Base-by-base conservation (phyloP, 768 basidiomycete species). In the Jaapia argillacea region DNA sequence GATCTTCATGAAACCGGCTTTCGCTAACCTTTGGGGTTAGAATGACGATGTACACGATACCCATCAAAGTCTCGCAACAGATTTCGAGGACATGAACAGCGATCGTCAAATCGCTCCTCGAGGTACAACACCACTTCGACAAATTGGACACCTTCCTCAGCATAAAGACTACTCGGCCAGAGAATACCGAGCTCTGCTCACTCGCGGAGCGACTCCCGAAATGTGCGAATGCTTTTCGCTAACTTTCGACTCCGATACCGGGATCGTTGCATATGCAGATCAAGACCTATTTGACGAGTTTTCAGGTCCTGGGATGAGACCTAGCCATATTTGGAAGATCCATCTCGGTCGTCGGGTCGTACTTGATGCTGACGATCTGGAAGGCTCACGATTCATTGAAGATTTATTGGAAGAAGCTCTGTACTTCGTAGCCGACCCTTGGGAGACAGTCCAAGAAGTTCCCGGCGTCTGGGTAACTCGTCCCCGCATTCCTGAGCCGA, bases 171-270 rank as follows among this genome's bases (percentile, higher is more conserved):
- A 33, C 10, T 16, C 28, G 28, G 10, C 28, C 16, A n/a, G n/a
- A n/a, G 28, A 33, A 33, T 33, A 33, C 36, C 0, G 12, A 21
- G 13, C 3, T n/a, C 40, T 51, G 5, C 43, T 51, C 7, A 21
- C 20, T 12, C 49, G 47, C 2, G 49, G 44, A 6, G 49, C 44
- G 10, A 42, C 49, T 24, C 57, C 54, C 23, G 48, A 56, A 27
- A 69, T 69, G 67, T 66, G 64, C 51, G 59, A 62, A 44, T 57
- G 55, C 1, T 67, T 65, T 50, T 26, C 56, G 21, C 59, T 68
- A 6, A 51, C 59, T 43, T 67, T 57, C 42, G 48, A 50, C n/a
- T 4, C 47, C 2, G 40, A 52, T 21, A 38, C 20, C 3, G 65
- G 68, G 1, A 70, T 68, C 48, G 50, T 60, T 24, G 67, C 64